A percentile compares a stretch with the other conserved stretches of the same genome.
phyloP scores from a whole-genome alignment of 257 asterid species.

The Jacaranda mimosifolia region DNA sequence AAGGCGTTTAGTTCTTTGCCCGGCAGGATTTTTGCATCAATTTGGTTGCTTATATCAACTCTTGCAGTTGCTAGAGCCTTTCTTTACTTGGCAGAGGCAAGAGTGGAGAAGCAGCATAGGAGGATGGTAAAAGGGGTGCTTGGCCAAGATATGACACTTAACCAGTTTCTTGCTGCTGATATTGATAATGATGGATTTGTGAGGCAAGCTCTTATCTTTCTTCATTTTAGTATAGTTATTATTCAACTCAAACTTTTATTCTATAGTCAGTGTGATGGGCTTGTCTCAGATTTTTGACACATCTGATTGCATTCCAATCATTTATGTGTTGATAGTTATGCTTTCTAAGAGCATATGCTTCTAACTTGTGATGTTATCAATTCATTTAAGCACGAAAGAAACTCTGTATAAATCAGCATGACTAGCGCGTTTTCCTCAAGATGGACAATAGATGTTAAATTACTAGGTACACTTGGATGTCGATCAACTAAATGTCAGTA shows the following conservation, averaged over 20 bases:
- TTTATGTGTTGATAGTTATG: background rate
- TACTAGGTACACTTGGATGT: background rate
- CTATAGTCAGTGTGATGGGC: background rate
- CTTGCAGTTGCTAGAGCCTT: constrained; percentile 81
- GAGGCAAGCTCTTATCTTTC: constrained; percentile 40
- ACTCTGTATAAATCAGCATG: background rate
- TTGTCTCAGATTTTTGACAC: background rate
- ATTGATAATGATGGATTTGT: constrained; percentile 70
- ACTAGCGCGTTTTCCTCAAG: background rate
- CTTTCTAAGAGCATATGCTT: background rate
- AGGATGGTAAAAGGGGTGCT: constrained; percentile 74
- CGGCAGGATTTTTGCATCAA: constrained; percentile 69
- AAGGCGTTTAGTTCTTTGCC: constrained; percentile 60
- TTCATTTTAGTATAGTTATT: background rate
- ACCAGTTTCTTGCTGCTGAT: constrained; percentile 74
- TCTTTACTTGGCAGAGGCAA: constrained; percentile 77
- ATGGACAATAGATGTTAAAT: background rate
- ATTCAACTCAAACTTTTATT: background rate
- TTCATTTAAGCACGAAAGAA: background rate
- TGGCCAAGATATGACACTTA: constrained; percentile 70
- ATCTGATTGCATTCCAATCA: background rate
- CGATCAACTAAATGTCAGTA: no score
- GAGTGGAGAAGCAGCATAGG: constrained; percentile 71
- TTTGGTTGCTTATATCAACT: constrained; percentile 76
- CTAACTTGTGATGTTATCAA: background rate